Evolutionary conservation across 2,329 filamentous ascomycete species (phyloP), one percentile per base, ranked within the genome.

Genomic region (Leptographium galeiforme): DNA sequence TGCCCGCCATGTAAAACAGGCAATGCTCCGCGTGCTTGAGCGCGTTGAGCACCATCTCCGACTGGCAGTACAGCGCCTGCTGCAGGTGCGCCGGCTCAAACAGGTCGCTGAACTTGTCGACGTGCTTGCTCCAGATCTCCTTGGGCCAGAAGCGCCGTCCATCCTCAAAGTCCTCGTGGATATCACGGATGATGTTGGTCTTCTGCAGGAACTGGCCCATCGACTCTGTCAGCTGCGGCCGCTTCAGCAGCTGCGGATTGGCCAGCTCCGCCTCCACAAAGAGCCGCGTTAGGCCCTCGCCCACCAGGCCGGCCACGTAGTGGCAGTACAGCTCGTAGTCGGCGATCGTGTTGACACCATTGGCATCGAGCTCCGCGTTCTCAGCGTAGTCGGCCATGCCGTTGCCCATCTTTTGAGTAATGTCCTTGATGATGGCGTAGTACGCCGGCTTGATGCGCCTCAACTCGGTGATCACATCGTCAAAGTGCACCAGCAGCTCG

Each of bases 121-220:
- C 90, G 65, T 98, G 83, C 75, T 95, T 94, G 65, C 86, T 89
- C 93, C 93, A 98, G 64, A 98, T 89, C 71, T 95, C 89, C 68
- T 85, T 87, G 50, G 93, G 93, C 82, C 89, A 98, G 77, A 95
- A 98, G 55, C 87, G 82, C 57, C 93, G 82, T 61, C 85, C 83
- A 68, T 97, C 93, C 55, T 87, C 79, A 61, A 84, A 84, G 65
- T 98, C 93, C 68, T 98, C 93, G 61, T 84, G 82, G 58, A 97
- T 79, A 67, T 98, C 93, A 65, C 93, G 88, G 65, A 97, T 96
- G 67, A 98, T 96, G 75, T 98, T 98, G 59, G 89, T 95, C 75
- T 98, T 95, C 66, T 98, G 93, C 57, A 98, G 74, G 70, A 98
- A 95, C 61, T 95, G 86, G 30, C 89, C 93, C 93, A 98, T 98